Evolutionary conservation across 306 rosid species (phyloP).

Genomic region (Cucurbita ficifolia): DNA sequence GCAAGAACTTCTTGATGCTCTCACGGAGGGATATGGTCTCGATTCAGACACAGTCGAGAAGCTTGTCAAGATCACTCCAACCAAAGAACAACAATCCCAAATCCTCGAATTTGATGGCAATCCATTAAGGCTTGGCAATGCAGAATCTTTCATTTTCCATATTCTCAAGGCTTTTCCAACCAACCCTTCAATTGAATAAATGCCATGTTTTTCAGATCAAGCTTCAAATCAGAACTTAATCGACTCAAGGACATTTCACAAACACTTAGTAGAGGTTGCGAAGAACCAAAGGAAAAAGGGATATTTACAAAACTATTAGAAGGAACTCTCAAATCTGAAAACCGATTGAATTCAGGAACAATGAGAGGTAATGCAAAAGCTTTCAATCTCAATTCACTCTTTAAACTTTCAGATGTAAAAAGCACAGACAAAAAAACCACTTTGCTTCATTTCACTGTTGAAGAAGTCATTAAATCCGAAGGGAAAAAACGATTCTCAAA

Average conservation of each 20-base stretch:
- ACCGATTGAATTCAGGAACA: slow-evolving; percentile 82
- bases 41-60: slow-evolving; percentile 55
- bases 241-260: slow-evolving; percentile 44
- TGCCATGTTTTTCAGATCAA: slow-evolving; percentile 64
- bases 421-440: slow-evolving; percentile 66
- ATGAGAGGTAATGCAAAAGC: slow-evolving; percentile 73
- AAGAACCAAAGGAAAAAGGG: slow-evolving; percentile 42
- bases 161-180: slow-evolving; percentile 59
- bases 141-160: slow-evolving; percentile 62
- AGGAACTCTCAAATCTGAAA: slow-evolving; percentile 82
- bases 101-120: slow-evolving; percentile 46
- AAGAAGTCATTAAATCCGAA: slow-evolving; percentile 65
- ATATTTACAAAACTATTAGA: slow-evolving; percentile 70
- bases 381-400: slow-evolving; percentile 57
- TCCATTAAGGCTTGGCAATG: slow-evolving; percentile 49
- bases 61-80: slow-evolving; percentile 61
- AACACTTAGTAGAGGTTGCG: slow-evolving; percentile 50
- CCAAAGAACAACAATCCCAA: slow-evolving; percentile 52
- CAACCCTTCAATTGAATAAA: slow-evolving; percentile 43
- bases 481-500: slow-evolving; percentile 25
- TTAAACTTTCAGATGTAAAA: slow-evolving; percentile 61
- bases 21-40: slow-evolving; percentile 60
- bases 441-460: slow-evolving; percentile 64
- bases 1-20: slow-evolving; percentile 43
- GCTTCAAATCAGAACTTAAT: slow-evolving; percentile 39